These are phyloP conservation scores for Aspergillus ruber DNA, from an alignment of 2,329 filamentous ascomycete species.

Conservation along the genomic window DNA sequence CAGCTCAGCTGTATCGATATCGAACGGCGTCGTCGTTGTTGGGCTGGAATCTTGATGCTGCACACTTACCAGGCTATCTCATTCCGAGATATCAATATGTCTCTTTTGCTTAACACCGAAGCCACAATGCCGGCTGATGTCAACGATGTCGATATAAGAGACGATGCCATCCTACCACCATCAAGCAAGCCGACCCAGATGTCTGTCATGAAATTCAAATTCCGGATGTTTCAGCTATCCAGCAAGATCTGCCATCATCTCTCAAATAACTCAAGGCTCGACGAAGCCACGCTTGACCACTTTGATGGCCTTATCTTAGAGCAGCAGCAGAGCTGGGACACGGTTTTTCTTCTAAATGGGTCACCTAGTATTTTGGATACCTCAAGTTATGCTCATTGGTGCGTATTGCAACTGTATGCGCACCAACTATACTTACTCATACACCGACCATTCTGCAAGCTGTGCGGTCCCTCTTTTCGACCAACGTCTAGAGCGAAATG, in stretches of 20 bases:
- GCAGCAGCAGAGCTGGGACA: constrained; percentile 15
- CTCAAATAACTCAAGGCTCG: constrained; percentile 4
- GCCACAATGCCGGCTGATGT: constrained; percentile 16
- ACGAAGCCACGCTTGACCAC: constrained; percentile 1
- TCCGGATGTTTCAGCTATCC: constrained; percentile 22
- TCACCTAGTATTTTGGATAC: constrained; percentile 12
- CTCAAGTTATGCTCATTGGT: constrained; percentile 19
- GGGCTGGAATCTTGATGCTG: constrained; percentile 25
- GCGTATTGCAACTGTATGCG: constrained; percentile 25
- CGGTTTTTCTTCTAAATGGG: constrained; percentile 9
- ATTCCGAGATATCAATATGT: constrained; percentile 16
- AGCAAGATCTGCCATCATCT: constrained; percentile 19
- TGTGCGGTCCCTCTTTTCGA: constrained; percentile 1
- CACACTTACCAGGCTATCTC: constrained; percentile 26
- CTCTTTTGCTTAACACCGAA: constrained; percentile 18
- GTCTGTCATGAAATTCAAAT: constrained; percentile 25
- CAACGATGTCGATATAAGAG: constrained; percentile 16
- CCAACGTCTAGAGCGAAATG: constrained; percentile 13
- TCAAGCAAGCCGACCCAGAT: constrained; percentile 22
- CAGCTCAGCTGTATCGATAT: constrained; percentile 13
- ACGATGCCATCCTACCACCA: constrained; percentile 4
- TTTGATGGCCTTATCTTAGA: constrained; percentile 12
- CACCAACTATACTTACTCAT: constrained; percentile 24
- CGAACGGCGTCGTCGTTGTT: constrained; percentile 25
- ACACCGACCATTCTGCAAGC: constrained; percentile 17